Percentiles rank a stretch among this genome's conserved stretches.
Evolutionary conservation across 345 rosid species (phyloP).

Genomic region (Trapa bicornis): DNA sequence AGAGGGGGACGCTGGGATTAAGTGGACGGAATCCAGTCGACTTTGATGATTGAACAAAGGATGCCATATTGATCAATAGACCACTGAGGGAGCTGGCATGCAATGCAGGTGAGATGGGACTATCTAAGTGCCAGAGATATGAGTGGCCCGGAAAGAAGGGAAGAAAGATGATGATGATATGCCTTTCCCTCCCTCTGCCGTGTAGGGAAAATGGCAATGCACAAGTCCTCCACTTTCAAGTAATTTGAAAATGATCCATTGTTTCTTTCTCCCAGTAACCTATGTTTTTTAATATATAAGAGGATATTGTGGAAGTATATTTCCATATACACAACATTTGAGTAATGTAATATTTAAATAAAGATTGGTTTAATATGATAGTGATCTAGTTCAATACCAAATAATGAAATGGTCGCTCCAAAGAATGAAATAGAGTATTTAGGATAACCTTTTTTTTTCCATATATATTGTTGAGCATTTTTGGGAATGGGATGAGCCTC

Average conservation of each 20-base stretch:
- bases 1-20: slow-evolving; percentile 1
- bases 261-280: neutral
- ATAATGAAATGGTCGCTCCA: too few species aligned
- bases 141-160: neutral
- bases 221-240: neutral
- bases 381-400: too few species aligned
- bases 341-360: too few species aligned
- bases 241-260: neutral
- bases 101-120: neutral
- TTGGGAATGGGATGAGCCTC: too few species aligned
- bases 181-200: neutral
- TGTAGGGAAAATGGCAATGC: neutral
- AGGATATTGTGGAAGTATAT: too few species aligned
- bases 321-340: too few species aligned
- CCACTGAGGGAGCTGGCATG: neutral
- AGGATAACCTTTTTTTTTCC: too few species aligned
- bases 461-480: too few species aligned
- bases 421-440: too few species aligned
- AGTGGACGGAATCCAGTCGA: neutral
- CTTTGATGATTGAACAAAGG: slow-evolving; percentile 2
- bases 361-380: too few species aligned
- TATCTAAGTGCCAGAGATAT: neutral
- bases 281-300: too few species aligned
- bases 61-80: neutral
- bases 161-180: neutral